These are phyloP conservation scores for Fusarium duplospermum DNA, from an alignment of 2,329 filamentous ascomycete species.

Conservation along the genomic window DNA sequence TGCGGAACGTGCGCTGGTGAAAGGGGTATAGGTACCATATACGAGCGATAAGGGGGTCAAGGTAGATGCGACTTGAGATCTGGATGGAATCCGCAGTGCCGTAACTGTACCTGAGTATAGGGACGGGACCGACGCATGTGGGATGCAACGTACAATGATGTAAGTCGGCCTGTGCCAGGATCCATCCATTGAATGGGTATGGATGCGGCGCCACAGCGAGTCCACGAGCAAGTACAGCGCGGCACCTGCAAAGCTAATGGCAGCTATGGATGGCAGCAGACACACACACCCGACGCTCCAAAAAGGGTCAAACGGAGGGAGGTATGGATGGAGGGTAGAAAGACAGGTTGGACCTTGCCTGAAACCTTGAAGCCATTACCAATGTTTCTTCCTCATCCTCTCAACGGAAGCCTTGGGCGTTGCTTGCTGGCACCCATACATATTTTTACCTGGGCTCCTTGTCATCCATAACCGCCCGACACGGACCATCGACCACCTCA, in stretches of 20 bases:
- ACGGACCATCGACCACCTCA: constrained; percentile 40
- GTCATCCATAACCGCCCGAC: constrained; percentile 36
- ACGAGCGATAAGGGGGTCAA: constrained; percentile 16
- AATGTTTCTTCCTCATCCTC: constrained; percentile 13
- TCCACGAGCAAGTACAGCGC: constrained; percentile 26
- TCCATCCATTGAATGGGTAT: constrained; percentile 18
- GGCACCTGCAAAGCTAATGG: constrained; percentile 15
- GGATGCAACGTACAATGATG: constrained; percentile 43
- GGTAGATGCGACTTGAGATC: constrained; percentile 29
- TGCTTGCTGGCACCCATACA: constrained; percentile 8
- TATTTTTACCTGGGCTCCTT: constrained; percentile 26
- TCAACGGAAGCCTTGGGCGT: constrained; percentile 14
- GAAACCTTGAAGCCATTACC: constrained; percentile 14
- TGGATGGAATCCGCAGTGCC: constrained; percentile 17
- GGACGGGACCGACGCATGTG: constrained; percentile 14
- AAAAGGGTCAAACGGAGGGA: constrained; percentile 8
- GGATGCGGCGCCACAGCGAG: constrained; percentile 33
- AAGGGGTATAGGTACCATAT: constrained; percentile 7
- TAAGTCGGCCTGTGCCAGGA: constrained; percentile 38
- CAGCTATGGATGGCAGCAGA: constrained; percentile 27
- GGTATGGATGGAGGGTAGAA: background rate
- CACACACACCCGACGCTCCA: constrained; percentile 25
- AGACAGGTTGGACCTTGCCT: constrained; percentile 16
- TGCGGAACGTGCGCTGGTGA: constrained; percentile 30
- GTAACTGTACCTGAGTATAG: constrained; percentile 23